A percentile compares a stretch with the other conserved stretches of the same genome.
Conservation (phyloP, 2,329 filamentous ascomycete species). For the Aureobasidium sp. region DNA sequence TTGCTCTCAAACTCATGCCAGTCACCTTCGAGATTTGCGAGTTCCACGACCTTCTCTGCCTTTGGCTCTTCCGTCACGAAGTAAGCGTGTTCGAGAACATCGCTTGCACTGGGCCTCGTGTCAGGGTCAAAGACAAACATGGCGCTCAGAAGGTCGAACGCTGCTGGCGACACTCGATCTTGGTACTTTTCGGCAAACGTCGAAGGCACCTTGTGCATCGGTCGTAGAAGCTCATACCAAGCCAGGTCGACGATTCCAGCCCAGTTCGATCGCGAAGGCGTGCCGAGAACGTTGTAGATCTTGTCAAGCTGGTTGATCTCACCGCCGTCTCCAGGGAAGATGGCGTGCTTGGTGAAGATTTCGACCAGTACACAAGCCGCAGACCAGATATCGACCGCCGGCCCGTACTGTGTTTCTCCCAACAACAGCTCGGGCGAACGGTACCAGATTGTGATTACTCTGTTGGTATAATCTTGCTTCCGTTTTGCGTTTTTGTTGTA, state of each 20-base stretch:
- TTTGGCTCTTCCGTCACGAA: slow-evolving; percentile 75
- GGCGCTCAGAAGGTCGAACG: slow-evolving; percentile 70
- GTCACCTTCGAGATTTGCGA: slow-evolving; percentile 77
- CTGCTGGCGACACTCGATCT: slow-evolving; percentile 67
- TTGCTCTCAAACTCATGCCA: slow-evolving; percentile 99
- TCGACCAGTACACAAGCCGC: slow-evolving; percentile 95
- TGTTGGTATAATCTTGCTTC: slow-evolving; percentile 93
- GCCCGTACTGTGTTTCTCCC: slow-evolving; percentile 83
- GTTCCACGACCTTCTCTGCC: slow-evolving; percentile 71
- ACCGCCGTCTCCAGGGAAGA: slow-evolving; percentile 92
- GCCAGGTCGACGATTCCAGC: slow-evolving; percentile 86
- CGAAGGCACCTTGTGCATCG: slow-evolving; percentile 63
- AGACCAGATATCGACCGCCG: slow-evolving; percentile 91
- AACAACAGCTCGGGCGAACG: slow-evolving; percentile 83
- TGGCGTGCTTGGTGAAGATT: slow-evolving; percentile 87
- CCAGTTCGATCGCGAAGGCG: slow-evolving; percentile 79
- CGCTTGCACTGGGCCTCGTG: slow-evolving; percentile 72
- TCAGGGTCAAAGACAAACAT: slow-evolving; percentile 90
- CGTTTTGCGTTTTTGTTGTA: slow-evolving; percentile 71
- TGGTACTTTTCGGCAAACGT: slow-evolving; percentile 79
- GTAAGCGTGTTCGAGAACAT: slow-evolving; percentile 81
- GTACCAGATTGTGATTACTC: slow-evolving; percentile 99
- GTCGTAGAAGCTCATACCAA: slow-evolving; percentile 89
- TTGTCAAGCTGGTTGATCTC: slow-evolving; percentile 95
- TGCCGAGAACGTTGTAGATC: slow-evolving; percentile 89